These are phyloP conservation scores for Pyricularia grisea DNA, from an alignment of 2,329 filamentous ascomycete genomes.

Conservation along the genomic window DNA sequence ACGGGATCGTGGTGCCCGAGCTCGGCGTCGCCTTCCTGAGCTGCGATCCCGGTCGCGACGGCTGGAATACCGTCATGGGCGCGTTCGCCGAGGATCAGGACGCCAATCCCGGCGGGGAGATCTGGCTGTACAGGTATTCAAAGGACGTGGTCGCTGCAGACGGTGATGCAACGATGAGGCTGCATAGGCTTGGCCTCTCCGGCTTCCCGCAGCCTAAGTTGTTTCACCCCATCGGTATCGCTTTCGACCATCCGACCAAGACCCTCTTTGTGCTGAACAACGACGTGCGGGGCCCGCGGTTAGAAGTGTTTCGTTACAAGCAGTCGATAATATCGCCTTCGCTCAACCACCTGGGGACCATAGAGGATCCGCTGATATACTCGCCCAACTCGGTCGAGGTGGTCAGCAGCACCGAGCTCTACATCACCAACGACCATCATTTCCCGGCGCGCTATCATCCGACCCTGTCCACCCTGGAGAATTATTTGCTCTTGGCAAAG, in stretches of 20 bases:
- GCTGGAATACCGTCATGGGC: slow-evolving; percentile 31
- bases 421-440: slow-evolving; percentile 30
- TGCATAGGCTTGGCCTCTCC: neutral
- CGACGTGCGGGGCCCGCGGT: slow-evolving; percentile 20
- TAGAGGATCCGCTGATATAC: slow-evolving; percentile 27
- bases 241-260: slow-evolving; percentile 22
- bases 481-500: slow-evolving; percentile 16
- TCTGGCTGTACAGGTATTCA: slow-evolving; percentile 29
- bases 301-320: slow-evolving; percentile 30
- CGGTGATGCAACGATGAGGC: neutral
- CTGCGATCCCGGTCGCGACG: slow-evolving; percentile 29
- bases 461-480: slow-evolving; percentile 22
- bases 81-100: slow-evolving; percentile 9
- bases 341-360: slow-evolving; percentile 24
- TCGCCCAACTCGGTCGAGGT: slow-evolving; percentile 28
- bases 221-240: slow-evolving; percentile 30
- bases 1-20: slow-evolving; percentile 25
- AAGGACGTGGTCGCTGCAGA: neutral
- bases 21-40: slow-evolving; percentile 24
- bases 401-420: slow-evolving; percentile 24
- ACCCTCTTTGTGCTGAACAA: slow-evolving; percentile 29
- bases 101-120: slow-evolving; percentile 12
- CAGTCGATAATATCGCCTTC: slow-evolving; percentile 14
- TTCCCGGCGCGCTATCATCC: slow-evolving; percentile 17
- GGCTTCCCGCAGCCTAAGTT: slow-evolving; percentile 14